These are phyloP conservation scores for Pachysandra terminalis DNA, from an alignment of 164 flowering plant genomes.

Conservation along the genomic window DNA sequence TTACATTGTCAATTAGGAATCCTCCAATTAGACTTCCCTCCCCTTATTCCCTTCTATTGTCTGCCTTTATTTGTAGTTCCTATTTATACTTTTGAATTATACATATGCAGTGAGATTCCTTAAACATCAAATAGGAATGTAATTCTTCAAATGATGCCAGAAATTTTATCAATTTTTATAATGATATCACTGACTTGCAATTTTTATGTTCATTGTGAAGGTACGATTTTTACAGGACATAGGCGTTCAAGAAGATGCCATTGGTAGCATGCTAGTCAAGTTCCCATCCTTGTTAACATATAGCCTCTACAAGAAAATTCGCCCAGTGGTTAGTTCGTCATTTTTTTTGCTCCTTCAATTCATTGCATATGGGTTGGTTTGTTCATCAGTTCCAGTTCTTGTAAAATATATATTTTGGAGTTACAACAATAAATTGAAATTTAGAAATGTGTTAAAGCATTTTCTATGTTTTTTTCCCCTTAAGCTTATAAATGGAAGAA, in stretches of 20 bases:
- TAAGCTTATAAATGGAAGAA: too few relatives aligned
- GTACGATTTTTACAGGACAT: conserved; percentile 84
- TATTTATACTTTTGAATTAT: too few relatives aligned
- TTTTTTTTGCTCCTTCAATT: background rate
- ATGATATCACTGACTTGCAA: conserved; percentile 1
- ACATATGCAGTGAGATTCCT: too few relatives aligned
- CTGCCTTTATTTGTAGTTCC: background rate
- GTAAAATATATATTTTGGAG: too few relatives aligned
- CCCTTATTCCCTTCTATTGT: background rate
- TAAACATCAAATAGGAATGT: too few relatives aligned
- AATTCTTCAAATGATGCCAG: background rate
- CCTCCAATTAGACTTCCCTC: background rate
- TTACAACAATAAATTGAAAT: too few relatives aligned
- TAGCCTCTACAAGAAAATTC: conserved; percentile 89
- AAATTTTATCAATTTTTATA: background rate
- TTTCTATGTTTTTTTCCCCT: too few relatives aligned
- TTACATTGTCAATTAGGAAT: background rate
- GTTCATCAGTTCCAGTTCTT: background rate
- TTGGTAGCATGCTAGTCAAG: conserved; percentile 71
- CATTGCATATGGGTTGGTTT: background rate
- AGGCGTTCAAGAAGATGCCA: conserved; percentile 75
- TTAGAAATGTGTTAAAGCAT: too few relatives aligned
- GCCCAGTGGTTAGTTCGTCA: conserved; percentile 72
- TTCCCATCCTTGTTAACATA: conserved; percentile 84
- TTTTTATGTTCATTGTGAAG: conserved; percentile 32